Conservation (phyloP, 2,329 filamentous ascomycete species). For the Talaromyces atroroseus region DNA sequence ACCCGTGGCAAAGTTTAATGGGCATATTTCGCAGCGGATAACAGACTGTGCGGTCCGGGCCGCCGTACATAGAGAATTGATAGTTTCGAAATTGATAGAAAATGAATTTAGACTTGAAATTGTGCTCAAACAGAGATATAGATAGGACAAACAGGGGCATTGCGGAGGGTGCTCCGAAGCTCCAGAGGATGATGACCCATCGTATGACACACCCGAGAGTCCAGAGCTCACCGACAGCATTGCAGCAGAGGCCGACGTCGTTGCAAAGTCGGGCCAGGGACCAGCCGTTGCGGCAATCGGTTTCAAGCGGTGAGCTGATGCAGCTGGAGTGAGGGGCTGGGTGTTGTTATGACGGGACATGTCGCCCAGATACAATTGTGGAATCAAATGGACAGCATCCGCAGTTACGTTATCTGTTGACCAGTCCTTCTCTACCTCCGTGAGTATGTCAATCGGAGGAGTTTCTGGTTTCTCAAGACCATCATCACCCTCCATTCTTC, state of each 20-base stretch:
- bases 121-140: constrained; percentile 41
- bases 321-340: not conserved
- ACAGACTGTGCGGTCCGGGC: constrained; percentile 37
- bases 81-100: constrained; percentile 37
- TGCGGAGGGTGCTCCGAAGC: constrained; percentile 14
- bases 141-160: constrained; percentile 38
- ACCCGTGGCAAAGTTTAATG: constrained; percentile 36
- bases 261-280: constrained; percentile 40
- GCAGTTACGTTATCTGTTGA: constrained; percentile 15
- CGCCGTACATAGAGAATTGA: constrained; percentile 40
- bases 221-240: constrained; percentile 22
- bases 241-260: constrained; percentile 28
- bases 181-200: constrained; percentile 16
- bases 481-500: constrained; percentile 27
- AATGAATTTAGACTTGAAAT: constrained; percentile 38
- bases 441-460: constrained; percentile 17
- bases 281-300: constrained; percentile 26
- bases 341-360: not conserved
- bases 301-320: constrained; percentile 19
- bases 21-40: constrained; percentile 40
- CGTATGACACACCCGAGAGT: constrained; percentile 18
- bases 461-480: constrained; percentile 8
- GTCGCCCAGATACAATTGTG: constrained; percentile 21
- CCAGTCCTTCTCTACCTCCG: constrained; percentile 20
- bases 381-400: constrained; percentile 25